Base-by-base conservation (phyloP, 345 rosid species). In the Sonneratia caseolaris region DNA sequence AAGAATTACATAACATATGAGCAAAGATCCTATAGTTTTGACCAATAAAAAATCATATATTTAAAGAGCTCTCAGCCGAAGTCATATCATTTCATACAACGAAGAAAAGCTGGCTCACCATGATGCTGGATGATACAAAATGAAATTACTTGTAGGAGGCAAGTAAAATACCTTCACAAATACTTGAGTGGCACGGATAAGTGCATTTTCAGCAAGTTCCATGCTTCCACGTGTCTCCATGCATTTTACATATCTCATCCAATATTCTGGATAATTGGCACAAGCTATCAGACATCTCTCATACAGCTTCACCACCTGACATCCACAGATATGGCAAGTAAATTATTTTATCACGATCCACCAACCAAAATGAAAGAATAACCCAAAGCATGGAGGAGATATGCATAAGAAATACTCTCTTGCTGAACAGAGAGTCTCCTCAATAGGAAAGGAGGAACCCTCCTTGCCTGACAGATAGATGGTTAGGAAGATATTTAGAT, bases 271-370 rank as follows among this genome's bases (percentile, higher is more conserved):
- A 83, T 96, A 96, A 79, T 84, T 96, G 47, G 99, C 98, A 75
- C 99, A 96, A 18, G 99, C 96, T 77, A 96, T 85, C 35, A 96
- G 76, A 81, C 98, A 96, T 76, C 98, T 89, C 84, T 96, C 99
- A 81, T 89, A 96, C 72, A 92, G 74, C 84, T 91, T 96, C 74
- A 91, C 90, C 78, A 91, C 97, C 99, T 92, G 74, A 71, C 65
- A 71, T 74, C 71, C 70, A 75, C 79, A 77, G 77, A 11, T 72
- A 14, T 5, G 66, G 79, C 71, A 71, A 61, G 57, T 71, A 74
- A 68, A 71, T 68, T 43, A 68, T 55, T 19, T 76, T 37, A 51
- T 38, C 27, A 42, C 43, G 42, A 55, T 68, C 64, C 22, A 64
- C 72, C 59, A n/a, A 45, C 47, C 72, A 51, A 69, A 62, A 69